Percentiles rank a stretch among this genome's conserved stretches.
phyloP scores from a whole-genome alignment of 768 basidiomycete species.

The Myochromella boudieri region DNA sequence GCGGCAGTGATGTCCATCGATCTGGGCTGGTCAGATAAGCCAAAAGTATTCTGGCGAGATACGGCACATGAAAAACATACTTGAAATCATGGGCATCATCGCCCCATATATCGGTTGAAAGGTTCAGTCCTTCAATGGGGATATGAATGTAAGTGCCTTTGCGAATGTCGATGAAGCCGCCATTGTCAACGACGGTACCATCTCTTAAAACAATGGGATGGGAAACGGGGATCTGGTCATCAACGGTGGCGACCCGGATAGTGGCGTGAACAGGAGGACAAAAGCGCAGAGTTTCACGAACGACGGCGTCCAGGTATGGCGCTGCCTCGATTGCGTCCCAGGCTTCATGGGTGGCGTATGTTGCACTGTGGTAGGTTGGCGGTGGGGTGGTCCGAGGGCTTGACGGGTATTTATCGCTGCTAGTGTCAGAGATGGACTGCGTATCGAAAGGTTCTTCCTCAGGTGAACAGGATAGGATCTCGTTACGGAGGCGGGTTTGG shows the following conservation, averaged over 20 bases:
- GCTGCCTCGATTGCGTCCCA: constrained; percentile 40
- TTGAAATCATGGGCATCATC: constrained; percentile 51
- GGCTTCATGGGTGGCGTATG: constrained; percentile 19
- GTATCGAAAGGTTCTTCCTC: constrained; percentile 20
- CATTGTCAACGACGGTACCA: constrained; percentile 35
- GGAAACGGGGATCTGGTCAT: constrained; percentile 55
- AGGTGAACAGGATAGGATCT: constrained; percentile 30
- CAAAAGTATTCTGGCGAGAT: constrained; percentile 5
- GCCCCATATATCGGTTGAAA: constrained; percentile 55
- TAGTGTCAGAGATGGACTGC: constrained; percentile 1
- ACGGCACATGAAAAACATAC: constrained; percentile 31
- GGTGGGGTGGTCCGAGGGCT: constrained; percentile 6
- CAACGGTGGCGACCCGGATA: constrained; percentile 51
- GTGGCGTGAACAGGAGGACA: constrained; percentile 57
- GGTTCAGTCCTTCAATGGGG: constrained; percentile 56
- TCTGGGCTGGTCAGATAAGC: constrained; percentile 40
- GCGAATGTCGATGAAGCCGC: constrained; percentile 41
- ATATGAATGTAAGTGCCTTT: constrained; percentile 59
- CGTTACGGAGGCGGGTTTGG: constrained; percentile 56
- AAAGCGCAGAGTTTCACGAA: constrained; percentile 58
- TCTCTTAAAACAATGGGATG: constrained; percentile 40
- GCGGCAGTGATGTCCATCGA: constrained; percentile 47
- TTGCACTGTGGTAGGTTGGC: constrained; percentile 10
- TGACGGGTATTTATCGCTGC: constrained; percentile 8
- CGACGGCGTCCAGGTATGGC: constrained; percentile 55